phyloP scores from a whole-genome alignment of 106 monocot genomes.

The Platanthera guangdongensis region DNA sequence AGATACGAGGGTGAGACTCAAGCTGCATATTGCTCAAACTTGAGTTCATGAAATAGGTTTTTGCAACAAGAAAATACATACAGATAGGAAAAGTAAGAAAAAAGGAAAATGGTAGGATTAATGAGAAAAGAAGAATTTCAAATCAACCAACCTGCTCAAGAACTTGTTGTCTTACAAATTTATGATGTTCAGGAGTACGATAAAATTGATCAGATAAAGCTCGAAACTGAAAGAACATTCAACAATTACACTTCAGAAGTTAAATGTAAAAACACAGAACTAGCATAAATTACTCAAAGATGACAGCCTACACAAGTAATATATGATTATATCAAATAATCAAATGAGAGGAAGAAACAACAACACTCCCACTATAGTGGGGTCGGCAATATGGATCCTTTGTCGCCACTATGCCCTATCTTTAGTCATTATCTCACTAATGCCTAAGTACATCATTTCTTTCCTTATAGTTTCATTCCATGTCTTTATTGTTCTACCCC shows the following conservation, averaged over 20 bases:
- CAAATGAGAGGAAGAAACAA: neutral
- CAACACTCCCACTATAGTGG: too few species aligned
- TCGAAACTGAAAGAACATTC: slow-evolving; percentile 42
- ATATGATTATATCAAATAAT: neutral
- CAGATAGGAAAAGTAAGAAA: neutral
- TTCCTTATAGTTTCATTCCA: too few species aligned
- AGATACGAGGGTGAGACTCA: slow-evolving; percentile 45
- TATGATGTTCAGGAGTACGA: slow-evolving; percentile 63
- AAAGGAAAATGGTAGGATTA: neutral
- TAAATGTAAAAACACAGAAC: neutral
- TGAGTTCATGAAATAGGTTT: neutral
- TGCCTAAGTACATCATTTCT: too few species aligned
- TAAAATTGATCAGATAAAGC: slow-evolving; percentile 88
- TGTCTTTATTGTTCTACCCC: too few species aligned
- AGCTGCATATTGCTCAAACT: slow-evolving; percentile 43
- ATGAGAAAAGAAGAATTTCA: neutral
- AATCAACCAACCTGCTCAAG: slow-evolving; percentile 54
- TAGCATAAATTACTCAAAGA: neutral
- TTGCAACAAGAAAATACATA: slow-evolving; percentile 1
- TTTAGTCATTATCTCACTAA: too few species aligned
- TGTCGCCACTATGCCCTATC: too few species aligned
- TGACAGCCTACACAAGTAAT: neutral
- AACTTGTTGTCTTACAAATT: slow-evolving; percentile 71
- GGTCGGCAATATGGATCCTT: too few species aligned
- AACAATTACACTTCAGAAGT: neutral